Percentiles rank a stretch among this genome's conserved stretches.
Conservation (phyloP, 345 rosid species). For the Camelina hispida region DNA sequence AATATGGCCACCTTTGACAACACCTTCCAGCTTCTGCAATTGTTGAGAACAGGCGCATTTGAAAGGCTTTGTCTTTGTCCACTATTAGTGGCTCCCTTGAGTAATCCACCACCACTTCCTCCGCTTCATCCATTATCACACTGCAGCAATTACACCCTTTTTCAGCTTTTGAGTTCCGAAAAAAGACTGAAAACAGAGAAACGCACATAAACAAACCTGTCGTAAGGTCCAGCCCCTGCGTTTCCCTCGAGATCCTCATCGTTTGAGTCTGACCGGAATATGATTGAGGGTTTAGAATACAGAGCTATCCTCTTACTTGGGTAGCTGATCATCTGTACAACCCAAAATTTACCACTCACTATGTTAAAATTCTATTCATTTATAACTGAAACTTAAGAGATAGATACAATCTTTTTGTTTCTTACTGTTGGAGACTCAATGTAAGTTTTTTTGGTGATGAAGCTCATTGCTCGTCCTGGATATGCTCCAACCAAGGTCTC, state of each 20-base stretch:
- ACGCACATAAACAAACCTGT: slow-evolving; percentile 56
- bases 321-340: slow-evolving; percentile 69
- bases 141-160: slow-evolving; percentile 51
- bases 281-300: slow-evolving; percentile 80
- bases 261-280: slow-evolving; percentile 94
- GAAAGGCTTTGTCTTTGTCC: slow-evolving; percentile 57
- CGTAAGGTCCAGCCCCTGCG: slow-evolving; percentile 99
- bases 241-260: slow-evolving; percentile 96
- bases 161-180: neutral
- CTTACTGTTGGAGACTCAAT: slow-evolving; percentile 74
- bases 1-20: slow-evolving; percentile 69
- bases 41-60: slow-evolving; percentile 60
- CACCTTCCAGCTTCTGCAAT: slow-evolving; percentile 94
- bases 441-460: slow-evolving; percentile 77
- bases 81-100: slow-evolving; percentile 63
- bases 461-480: slow-evolving; percentile 96
- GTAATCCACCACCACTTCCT: slow-evolving; percentile 75
- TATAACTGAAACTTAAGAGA: neutral
- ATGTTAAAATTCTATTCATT: neutral
- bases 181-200: neutral
- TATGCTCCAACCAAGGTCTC: slow-evolving; percentile 97
- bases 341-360: neutral
- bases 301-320: slow-evolving; percentile 96
- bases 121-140: slow-evolving; percentile 93
- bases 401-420: slow-evolving; percentile 4